Evolutionary conservation across 1,284 basidiomycete species (phyloP), one percentile per base, ranked within the genome.

Genomic region (Porodaedalea pini): DNA sequence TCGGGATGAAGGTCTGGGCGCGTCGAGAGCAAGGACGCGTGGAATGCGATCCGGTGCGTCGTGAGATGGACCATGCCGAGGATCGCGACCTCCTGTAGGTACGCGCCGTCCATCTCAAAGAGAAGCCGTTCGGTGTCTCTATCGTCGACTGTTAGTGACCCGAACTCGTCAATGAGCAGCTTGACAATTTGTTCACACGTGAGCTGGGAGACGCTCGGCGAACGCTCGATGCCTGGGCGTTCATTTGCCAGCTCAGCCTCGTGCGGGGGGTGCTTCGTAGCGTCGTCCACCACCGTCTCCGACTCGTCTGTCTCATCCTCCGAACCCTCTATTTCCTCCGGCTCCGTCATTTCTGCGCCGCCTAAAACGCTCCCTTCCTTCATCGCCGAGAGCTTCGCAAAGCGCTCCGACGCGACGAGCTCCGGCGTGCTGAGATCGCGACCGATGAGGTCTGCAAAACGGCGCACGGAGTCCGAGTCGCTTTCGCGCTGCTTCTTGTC

Each of bases 1-100:
- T 66, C 61, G 8, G 67, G 61, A 13, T 59, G 59, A 15, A 70
- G 51, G 41, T 72, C 73, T 3, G 76, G 71, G 3, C 70, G 67
- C 11, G 77, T 75, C 0, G 80, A 75, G 2, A 83, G 76, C 15
- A 87, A 66, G 4, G 82, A 79, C 1, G 85, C 85, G 63, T 87
- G 85, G 66, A 88, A 88, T 0, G 82, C 68, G 13, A 87, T 61
- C 5, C 85, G 77, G 66, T 87, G 83, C 2, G 81, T 83, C 0
- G 85, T 88, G 21, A 87, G 70, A 66, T 86, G 83, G 25, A 85
- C 71, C 51, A 82, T 81, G 32, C 79, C 79, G 43, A 82, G 63
- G 51, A 82, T 73, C 52, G 78, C 70, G 21, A 82, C 76, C 51
- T 80, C 78, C 53, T 74, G 69, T 40, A 80, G 70, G 44, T 81